Evolutionary conservation across 2,329 filamentous ascomycete species (phyloP).

Genomic region (Ophiostoma perfectum): DNA sequence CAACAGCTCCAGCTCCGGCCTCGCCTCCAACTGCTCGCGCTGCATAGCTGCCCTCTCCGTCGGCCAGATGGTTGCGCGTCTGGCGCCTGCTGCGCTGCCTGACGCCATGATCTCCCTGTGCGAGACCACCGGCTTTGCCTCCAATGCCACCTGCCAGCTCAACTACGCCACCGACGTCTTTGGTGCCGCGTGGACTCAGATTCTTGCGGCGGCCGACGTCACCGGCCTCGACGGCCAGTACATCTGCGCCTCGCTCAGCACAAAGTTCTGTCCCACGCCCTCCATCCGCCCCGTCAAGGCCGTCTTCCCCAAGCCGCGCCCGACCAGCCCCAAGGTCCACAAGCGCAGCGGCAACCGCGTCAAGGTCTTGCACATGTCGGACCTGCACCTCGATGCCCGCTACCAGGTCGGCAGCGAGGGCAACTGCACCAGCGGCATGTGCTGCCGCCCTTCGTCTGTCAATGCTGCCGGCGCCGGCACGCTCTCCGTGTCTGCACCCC

Average conservation of each 20-base stretch:
- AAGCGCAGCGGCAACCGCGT: slow-evolving; percentile 48
- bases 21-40: slow-evolving; percentile 45
- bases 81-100: slow-evolving; percentile 45
- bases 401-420: slow-evolving; percentile 50
- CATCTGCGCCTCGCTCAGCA: slow-evolving; percentile 49
- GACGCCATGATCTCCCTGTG: slow-evolving; percentile 48
- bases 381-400: slow-evolving; percentile 53
- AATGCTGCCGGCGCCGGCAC: slow-evolving; percentile 34
- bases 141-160: slow-evolving; percentile 43
- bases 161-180: slow-evolving; percentile 44
- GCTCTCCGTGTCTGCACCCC: slow-evolving; percentile 44
- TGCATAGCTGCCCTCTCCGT: slow-evolving; percentile 48
- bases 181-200: slow-evolving; percentile 53
- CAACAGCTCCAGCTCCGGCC: slow-evolving; percentile 30
- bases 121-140: slow-evolving; percentile 42
- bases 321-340: slow-evolving; percentile 39
- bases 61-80: slow-evolving; percentile 45
- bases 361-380: slow-evolving; percentile 54
- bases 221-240: slow-evolving; percentile 50
- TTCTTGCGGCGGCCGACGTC: slow-evolving; percentile 49
- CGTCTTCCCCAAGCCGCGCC: slow-evolving; percentile 52
- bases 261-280: slow-evolving; percentile 44
- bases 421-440: slow-evolving; percentile 54
- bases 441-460: slow-evolving; percentile 42
- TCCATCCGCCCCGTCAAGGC: slow-evolving; percentile 41